Conservation (phyloP, 169 alveolate genomes). For the Plasmodium vivax region DNA sequence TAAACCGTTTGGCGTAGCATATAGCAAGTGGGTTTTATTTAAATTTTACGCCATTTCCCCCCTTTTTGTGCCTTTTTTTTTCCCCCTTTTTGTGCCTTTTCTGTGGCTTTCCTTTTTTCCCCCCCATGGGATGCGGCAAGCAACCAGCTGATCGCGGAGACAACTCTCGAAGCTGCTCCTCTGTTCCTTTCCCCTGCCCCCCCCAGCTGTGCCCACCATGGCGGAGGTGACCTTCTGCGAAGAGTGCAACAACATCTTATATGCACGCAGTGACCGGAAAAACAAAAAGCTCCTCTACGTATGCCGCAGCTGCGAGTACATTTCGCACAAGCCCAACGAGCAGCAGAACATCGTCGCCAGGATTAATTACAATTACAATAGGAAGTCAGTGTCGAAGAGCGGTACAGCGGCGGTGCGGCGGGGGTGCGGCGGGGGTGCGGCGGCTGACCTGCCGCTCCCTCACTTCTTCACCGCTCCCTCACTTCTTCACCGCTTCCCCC, state of each 20-base stretch:
- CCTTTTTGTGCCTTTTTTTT: neutral
- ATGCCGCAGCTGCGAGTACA: conserved; percentile 79
- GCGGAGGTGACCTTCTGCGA: conserved; percentile 79
- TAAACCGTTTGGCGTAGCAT: neutral
- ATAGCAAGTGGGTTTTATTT: neutral
- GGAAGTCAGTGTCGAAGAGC: conserved; percentile 60
- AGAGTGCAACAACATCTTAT: conserved; percentile 80
- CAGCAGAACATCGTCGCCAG: conserved; percentile 78
- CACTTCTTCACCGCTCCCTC: no score
- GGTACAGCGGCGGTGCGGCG: neutral
- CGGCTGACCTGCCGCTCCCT: neutral
- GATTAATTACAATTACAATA: conserved; percentile 76
- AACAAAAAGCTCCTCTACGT: conserved; percentile 74
- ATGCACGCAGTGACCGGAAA: conserved; percentile 76
- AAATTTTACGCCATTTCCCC: neutral
- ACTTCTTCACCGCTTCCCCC: no score
- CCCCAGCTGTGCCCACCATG: conserved; percentile 32
- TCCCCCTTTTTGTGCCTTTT: neutral
- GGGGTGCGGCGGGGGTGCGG: no score
- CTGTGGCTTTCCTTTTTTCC: neutral
- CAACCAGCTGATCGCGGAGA: neutral
- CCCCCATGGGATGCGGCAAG: neutral
- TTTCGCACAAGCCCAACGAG: conserved; percentile 75
- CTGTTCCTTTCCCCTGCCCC: neutral
- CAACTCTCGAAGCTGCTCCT: neutral